Percentiles rank a stretch among this genome's conserved stretches.
phyloP scores from a whole-genome alignment of 768 basidiomycete genomes.

The Grammothele lineata region DNA sequence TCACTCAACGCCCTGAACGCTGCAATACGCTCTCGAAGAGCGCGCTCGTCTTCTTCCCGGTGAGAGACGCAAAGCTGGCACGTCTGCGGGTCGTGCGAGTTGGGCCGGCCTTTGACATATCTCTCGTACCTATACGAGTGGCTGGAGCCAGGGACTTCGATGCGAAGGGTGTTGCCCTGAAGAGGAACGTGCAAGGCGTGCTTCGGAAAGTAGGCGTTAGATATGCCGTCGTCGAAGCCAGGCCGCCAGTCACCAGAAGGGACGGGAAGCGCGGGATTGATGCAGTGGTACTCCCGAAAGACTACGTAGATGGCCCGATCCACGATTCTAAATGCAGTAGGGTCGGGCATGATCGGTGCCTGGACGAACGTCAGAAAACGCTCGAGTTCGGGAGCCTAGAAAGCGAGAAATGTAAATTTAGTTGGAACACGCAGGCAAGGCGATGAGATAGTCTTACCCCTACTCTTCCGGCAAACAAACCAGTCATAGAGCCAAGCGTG shows the following conservation, averaged over 20 bases:
- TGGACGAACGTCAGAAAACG: constrained; percentile 28
- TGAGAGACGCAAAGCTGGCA: constrained; percentile 26
- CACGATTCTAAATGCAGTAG: constrained; percentile 25
- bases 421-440: too few species aligned
- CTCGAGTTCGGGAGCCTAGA: constrained; percentile 31
- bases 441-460: too few species aligned
- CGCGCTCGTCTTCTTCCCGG: too few species aligned
- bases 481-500: constrained; percentile 47
- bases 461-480: constrained; percentile 62
- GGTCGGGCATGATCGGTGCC: constrained; percentile 22
- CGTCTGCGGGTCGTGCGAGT: constrained; percentile 38
- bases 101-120: constrained; percentile 33
- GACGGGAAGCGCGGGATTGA: constrained; percentile 35
- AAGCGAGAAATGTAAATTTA: too few species aligned
- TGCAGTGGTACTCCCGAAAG: constrained; percentile 50
- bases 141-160: constrained; percentile 6
- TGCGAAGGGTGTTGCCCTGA: constrained; percentile 3
- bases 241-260: constrained; percentile 19
- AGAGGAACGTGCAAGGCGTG: constrained; percentile 8
- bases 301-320: constrained; percentile 56
- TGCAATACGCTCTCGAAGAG: too few species aligned
- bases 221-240: constrained; percentile 33
- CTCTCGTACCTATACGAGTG: constrained; percentile 38
- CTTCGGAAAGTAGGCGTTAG: constrained; percentile 38
- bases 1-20: too few species aligned